Conservation (phyloP, 1,139 yeast genomes). For the Pichia sp. region DNA sequence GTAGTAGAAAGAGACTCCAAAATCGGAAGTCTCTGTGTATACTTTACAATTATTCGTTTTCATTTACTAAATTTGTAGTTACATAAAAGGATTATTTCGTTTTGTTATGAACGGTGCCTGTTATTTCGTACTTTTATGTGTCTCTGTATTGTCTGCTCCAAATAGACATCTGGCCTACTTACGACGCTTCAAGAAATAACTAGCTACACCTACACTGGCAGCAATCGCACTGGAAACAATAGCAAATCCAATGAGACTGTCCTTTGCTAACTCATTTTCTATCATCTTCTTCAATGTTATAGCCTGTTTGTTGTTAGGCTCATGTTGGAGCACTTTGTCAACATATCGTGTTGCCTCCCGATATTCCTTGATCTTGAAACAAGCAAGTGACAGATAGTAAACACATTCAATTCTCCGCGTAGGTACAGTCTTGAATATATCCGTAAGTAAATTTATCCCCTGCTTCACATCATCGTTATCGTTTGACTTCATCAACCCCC, state of each 20-base stretch:
- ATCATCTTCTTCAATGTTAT: conserved; percentile 58
- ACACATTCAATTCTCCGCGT: conserved; percentile 84
- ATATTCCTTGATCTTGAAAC: conserved; percentile 84
- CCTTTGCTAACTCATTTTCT: conserved; percentile 79
- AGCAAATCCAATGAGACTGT: conserved; percentile 85
- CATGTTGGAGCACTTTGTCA: conserved; percentile 69
- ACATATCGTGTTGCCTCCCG: conserved; percentile 81
- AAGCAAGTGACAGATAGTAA: conserved; percentile 83
- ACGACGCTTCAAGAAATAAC: conserved; percentile 24
- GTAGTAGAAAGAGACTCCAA: no score
- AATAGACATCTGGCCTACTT: conserved; percentile 12
- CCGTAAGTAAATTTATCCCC: conserved; percentile 74
- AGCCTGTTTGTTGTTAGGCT: conserved; percentile 61
- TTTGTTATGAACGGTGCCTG: neutral
- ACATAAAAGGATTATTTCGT: neutral
- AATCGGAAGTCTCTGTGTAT: no score
- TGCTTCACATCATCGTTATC: conserved; percentile 56
- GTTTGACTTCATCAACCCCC: conserved; percentile 85
- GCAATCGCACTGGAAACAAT: conserved; percentile 57
- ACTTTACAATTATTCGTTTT: no score
- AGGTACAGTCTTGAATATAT: conserved; percentile 73
- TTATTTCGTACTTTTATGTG: neutral
- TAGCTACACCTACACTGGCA: conserved; percentile 57
- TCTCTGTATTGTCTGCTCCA: neutral
- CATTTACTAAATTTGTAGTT: neutral